These are phyloP conservation scores for Stephanocyclus meneghinianus DNA, from an alignment of 352 stramenopile species.

Conservation along the genomic window DNA sequence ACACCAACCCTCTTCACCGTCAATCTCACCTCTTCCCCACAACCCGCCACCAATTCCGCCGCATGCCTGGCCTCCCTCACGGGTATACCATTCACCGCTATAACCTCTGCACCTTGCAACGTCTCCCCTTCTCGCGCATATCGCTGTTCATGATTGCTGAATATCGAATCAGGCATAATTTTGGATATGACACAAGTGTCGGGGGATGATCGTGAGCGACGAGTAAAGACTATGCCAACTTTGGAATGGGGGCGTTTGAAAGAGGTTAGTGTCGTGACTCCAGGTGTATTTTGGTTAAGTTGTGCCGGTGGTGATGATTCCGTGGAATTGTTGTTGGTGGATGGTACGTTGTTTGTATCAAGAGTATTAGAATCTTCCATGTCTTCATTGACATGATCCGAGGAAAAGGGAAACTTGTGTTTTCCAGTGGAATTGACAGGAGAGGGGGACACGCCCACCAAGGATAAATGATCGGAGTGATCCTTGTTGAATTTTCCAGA, in stretches of 20 bases:
- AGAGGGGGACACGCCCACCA: constrained; percentile 2
- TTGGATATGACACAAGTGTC: constrained; percentile 45
- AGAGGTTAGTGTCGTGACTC: constrained; percentile 45
- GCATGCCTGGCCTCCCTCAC: constrained; percentile 53
- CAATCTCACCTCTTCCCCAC: constrained; percentile 46
- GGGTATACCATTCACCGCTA: constrained; percentile 56
- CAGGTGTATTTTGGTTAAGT: constrained; percentile 2
- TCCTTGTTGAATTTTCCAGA: not conserved
- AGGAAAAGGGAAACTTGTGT: constrained; percentile 3
- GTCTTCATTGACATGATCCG: not conserved
- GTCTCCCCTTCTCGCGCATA: not conserved
- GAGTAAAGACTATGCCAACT: constrained; percentile 56
- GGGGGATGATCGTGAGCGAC: constrained; percentile 22
- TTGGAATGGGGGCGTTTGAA: constrained; percentile 56
- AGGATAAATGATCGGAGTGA: not conserved
- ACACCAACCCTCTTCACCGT: constrained; percentile 32
- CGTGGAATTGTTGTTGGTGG: not conserved
- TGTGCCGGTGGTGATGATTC: not conserved
- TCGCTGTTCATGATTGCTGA: constrained; percentile 25
- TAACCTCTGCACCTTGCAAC: constrained; percentile 49
- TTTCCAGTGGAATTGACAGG: not conserved
- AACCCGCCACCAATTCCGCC: constrained; percentile 49
- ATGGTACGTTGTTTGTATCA: not conserved
- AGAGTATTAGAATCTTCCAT: not conserved
- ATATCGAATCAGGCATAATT: constrained; percentile 53